phyloP scores from a whole-genome alignment of 202 grass and related monocot species.

The Alloteropsis angusta region DNA sequence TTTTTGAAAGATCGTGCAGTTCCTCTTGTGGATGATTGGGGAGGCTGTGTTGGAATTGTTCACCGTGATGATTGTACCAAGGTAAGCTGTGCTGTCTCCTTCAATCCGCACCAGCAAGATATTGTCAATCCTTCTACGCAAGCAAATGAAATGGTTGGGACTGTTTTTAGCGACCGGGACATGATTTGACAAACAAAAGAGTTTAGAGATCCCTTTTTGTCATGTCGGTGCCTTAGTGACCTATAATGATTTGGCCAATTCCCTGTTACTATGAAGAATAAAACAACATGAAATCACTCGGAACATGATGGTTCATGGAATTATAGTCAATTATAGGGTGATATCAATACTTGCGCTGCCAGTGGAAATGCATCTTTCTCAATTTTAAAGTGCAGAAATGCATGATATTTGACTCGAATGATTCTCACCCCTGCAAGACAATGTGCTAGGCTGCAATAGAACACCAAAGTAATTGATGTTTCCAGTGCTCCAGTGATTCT shows the following conservation, averaged over 20 bases:
- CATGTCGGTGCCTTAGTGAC: neutral
- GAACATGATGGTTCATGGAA: neutral
- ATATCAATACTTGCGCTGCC: neutral
- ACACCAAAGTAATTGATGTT: neutral
- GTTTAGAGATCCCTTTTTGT: neutral
- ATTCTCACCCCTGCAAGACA: neutral
- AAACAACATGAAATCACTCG: neutral
- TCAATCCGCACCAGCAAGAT: slow-evolving; percentile 10
- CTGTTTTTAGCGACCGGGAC: neutral
- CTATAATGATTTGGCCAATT: neutral
- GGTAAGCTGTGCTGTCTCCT: slow-evolving; percentile 33
- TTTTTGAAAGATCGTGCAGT: slow-evolving; percentile 57
- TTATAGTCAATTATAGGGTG: neutral
- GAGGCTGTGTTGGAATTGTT: slow-evolving; percentile 73
- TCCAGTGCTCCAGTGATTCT: neutral
- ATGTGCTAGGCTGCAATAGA: neutral
- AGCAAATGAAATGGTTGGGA: neutral
- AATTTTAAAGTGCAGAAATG: neutral
- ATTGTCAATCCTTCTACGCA: neutral
- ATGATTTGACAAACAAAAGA: slow-evolving; percentile 3
- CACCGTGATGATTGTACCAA: slow-evolving; percentile 57
- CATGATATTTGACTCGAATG: neutral
- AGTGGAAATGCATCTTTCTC: neutral
- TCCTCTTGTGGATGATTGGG: slow-evolving; percentile 84
- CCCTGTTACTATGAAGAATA: neutral